These are phyloP conservation scores for Physcomitrellopsis africana DNA, from an alignment of 225 moss, liverwort and hornwort genomes.

Conservation along the genomic window DNA sequence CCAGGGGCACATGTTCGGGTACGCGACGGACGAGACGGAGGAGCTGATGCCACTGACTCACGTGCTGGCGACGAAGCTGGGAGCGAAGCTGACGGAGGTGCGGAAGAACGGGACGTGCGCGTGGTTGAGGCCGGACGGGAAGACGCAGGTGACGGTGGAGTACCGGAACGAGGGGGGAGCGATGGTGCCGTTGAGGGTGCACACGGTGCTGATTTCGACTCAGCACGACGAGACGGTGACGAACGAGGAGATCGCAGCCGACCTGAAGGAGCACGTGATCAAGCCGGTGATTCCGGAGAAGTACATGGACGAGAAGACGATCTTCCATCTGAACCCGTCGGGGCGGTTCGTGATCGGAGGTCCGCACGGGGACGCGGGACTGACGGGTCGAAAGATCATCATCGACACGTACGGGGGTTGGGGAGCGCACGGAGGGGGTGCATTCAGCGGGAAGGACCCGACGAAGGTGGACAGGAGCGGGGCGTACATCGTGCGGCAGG, in stretches of 20 bases:
- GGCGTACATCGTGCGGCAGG: no score
- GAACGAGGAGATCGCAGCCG: constrained; percentile 63
- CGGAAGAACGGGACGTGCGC: constrained; percentile 57
- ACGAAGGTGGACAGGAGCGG: constrained; percentile 74
- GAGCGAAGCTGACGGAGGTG: constrained; percentile 58
- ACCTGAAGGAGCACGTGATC: constrained; percentile 66
- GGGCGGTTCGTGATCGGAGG: constrained; percentile 71
- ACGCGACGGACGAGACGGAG: constrained; percentile 71
- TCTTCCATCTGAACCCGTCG: constrained; percentile 74
- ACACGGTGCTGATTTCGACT: constrained; percentile 69
- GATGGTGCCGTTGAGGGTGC: constrained; percentile 66
- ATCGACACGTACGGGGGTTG: constrained; percentile 79
- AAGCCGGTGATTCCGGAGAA: constrained; percentile 63
- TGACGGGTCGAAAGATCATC: constrained; percentile 76
- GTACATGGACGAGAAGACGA: constrained; percentile 71
- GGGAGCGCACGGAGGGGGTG: constrained; percentile 82
- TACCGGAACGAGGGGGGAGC: constrained; percentile 64
- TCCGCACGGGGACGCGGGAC: constrained; percentile 71
- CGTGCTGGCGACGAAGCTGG: constrained; percentile 62
- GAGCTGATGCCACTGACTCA: constrained; percentile 76
- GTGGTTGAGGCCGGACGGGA: constrained; percentile 76
- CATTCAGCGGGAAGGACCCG: constrained; percentile 75
- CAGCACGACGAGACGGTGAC: constrained; percentile 80
- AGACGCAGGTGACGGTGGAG: constrained; percentile 76
- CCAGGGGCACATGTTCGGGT: no score